phyloP scores from a whole-genome alignment of 345 rosid species.

The Bretschneidera sinensis region DNA sequence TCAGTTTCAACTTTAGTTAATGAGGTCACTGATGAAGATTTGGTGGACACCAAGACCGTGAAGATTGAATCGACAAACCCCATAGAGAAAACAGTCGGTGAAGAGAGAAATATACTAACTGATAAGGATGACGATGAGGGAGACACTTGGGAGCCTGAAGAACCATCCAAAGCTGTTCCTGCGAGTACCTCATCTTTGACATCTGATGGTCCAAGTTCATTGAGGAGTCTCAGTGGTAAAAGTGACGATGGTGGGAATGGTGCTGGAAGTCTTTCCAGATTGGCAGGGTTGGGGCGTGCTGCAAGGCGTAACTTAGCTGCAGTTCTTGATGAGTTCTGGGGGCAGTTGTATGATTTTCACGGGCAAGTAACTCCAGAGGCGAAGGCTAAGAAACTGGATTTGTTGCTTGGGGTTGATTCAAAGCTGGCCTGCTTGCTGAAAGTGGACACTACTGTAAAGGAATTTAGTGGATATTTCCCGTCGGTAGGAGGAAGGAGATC shows the following conservation, averaged over 20 bases:
- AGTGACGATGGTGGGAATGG: conserved; percentile 83
- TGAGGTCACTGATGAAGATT: conserved; percentile 36
- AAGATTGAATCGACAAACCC: conserved; percentile 36
- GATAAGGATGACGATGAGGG: conserved; percentile 62
- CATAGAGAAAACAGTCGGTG: conserved; percentile 48
- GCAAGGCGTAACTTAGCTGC: conserved; percentile 79
- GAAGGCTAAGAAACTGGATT: conserved; percentile 53
- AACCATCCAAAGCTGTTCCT: conserved; percentile 42
- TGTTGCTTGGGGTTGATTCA: conserved; percentile 44
- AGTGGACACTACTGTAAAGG: conserved; percentile 47
- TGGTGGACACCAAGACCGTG: conserved; percentile 29
- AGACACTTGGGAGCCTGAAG: conserved; percentile 68
- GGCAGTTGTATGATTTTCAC: conserved; percentile 72
- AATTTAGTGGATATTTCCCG: conserved; percentile 40
- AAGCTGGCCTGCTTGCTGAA: conserved; percentile 39
- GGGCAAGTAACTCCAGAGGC: conserved; percentile 73
- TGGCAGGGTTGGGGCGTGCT: conserved; percentile 94
- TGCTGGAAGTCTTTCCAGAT: conserved; percentile 85
- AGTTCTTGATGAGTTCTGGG: conserved; percentile 92
- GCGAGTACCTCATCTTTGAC: conserved; percentile 40
- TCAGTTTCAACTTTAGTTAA: conserved; percentile 15
- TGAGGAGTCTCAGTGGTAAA: conserved; percentile 74
- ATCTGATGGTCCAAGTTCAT: conserved; percentile 79
- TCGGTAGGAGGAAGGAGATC: conserved; percentile 54
- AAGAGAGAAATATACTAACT: conserved; percentile 36